A percentile compares a stretch with the other conserved stretches of the same genome.
Conservation (phyloP, 1,139 yeast genomes). For the Yamadazyma kanchanaburiensis region DNA sequence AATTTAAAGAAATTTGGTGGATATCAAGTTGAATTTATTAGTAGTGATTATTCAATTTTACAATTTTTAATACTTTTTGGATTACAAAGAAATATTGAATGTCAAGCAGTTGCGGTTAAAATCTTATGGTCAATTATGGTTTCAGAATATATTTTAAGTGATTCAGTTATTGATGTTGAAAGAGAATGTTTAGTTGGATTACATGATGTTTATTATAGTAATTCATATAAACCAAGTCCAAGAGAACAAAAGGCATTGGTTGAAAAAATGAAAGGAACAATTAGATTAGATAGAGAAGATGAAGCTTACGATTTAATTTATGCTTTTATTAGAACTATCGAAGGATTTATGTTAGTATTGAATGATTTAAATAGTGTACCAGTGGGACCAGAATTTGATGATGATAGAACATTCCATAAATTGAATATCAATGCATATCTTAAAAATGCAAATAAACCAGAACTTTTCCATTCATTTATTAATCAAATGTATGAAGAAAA, state of each 20-base stretch:
- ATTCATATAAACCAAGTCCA: constrained; percentile 53
- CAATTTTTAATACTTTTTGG: constrained; percentile 67
- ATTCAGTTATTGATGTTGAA: constrained; percentile 58
- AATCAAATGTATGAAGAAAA: constrained; percentile 71
- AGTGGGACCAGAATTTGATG: constrained; percentile 78
- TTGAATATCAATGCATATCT: constrained; percentile 75
- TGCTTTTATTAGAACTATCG: constrained; percentile 52
- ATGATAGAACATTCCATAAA: constrained; percentile 79
- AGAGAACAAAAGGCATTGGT: constrained; percentile 56
- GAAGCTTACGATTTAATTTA: constrained; percentile 55
- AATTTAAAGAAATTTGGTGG: constrained; percentile 67
- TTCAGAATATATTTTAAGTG: constrained; percentile 62
- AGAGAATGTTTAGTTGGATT: constrained; percentile 60
- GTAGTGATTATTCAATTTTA: constrained; percentile 57
- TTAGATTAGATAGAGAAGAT: constrained; percentile 63
- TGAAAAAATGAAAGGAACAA: constrained; percentile 47
- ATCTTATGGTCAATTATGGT: constrained; percentile 71
- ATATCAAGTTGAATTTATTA: constrained; percentile 65
- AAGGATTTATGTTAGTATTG: constrained; percentile 63
- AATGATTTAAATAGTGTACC: constrained; percentile 75
- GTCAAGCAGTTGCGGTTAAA: constrained; percentile 65
- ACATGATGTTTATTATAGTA: constrained; percentile 61
- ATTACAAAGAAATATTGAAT: constrained; percentile 61
- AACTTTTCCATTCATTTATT: constrained; percentile 73
- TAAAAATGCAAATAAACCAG: constrained; percentile 78